Base-by-base conservation (phyloP, 2,329 filamentous ascomycete species). In the Conoideocrella luteorostrata region DNA sequence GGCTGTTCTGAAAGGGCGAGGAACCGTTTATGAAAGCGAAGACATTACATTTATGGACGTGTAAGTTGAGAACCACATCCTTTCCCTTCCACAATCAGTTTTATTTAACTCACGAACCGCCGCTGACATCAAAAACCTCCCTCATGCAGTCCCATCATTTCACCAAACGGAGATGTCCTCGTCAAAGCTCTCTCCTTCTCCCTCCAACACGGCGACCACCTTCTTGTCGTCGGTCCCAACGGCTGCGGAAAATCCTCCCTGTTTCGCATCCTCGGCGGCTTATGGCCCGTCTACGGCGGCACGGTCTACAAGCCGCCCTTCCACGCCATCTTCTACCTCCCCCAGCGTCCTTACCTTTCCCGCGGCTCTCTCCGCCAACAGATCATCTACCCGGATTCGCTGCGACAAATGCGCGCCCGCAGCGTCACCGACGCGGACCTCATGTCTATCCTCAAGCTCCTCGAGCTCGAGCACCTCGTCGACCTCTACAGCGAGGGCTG, bases 231-330 rank as follows among this genome's bases (percentile, higher is more conserved):
- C 33, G 93, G 93, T 1, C 93, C 93, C 18, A 98, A 98, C 61
- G 93, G 93, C 29, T 98, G 93, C 63, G 93, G 93, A 33, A 98
- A 98, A 65, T 95, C 88, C 0, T 94, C 86, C 13, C 75, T 98
- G 3, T 98, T 98, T 77, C 83, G 93, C 29, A 98, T 98, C 53
- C 78, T 98, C 1, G 93, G 93, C 48, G 93, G 93, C 1, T 74
- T 98, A 3, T 98, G 93, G 93, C 93, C 93, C 13, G 93, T 97
- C 11, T 98, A 98, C 64, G 91, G 93, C 51, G 93, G 93, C 41
- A 88, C 80, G 1, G 93, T 98, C 17, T 77, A 88, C 56, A 97
- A 97, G 63, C 93, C 93, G 2, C 82, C 86, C 2, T 93, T 91
- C 57, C 82, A 87, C 52, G 86, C 93, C 60, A 97, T 98, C 60